Evolutionary conservation across 2,329 filamentous ascomycete species (phyloP).

Genomic region (Pseudopyricularia cyperi): DNA sequence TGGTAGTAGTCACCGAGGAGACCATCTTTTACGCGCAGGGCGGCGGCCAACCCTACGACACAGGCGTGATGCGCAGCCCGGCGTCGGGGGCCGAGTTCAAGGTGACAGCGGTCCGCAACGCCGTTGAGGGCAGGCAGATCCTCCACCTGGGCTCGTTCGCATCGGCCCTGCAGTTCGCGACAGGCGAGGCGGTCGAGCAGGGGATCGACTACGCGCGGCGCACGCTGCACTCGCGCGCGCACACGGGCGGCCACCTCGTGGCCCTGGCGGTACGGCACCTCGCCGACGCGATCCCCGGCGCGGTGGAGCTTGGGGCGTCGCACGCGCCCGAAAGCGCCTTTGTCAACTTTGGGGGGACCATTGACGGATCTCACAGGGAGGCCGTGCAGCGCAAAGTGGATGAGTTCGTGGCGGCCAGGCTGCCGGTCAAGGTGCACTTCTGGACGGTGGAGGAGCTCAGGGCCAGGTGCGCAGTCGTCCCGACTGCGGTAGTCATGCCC

Average conservation of each 20-base stretch:
- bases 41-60: constrained; percentile 60
- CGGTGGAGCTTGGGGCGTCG: constrained; percentile 57
- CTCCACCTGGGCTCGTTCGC: constrained; percentile 53
- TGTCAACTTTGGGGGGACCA: constrained; percentile 55
- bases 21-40: constrained; percentile 71
- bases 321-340: constrained; percentile 56
- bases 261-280: constrained; percentile 52
- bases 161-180: constrained; percentile 17
- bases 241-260: constrained; percentile 63
- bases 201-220: constrained; percentile 47
- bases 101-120: constrained; percentile 43
- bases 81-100: constrained; percentile 24
- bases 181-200: constrained; percentile 36
- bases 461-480: constrained; percentile 34
- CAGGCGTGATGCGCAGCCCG: constrained; percentile 38
- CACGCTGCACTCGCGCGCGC: constrained; percentile 50
- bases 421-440: constrained; percentile 52
- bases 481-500: constrained; percentile 26
- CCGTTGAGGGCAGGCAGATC: constrained; percentile 37
- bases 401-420: constrained; percentile 38
- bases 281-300: constrained; percentile 35
- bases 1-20: constrained; percentile 31
- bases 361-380: constrained; percentile 49
- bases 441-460: constrained; percentile 53
- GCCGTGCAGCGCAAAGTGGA: constrained; percentile 49